These are phyloP conservation scores for Cladosporium sp. DNA, from an alignment of 2,329 filamentous ascomycete species.

Conservation along the genomic window DNA sequence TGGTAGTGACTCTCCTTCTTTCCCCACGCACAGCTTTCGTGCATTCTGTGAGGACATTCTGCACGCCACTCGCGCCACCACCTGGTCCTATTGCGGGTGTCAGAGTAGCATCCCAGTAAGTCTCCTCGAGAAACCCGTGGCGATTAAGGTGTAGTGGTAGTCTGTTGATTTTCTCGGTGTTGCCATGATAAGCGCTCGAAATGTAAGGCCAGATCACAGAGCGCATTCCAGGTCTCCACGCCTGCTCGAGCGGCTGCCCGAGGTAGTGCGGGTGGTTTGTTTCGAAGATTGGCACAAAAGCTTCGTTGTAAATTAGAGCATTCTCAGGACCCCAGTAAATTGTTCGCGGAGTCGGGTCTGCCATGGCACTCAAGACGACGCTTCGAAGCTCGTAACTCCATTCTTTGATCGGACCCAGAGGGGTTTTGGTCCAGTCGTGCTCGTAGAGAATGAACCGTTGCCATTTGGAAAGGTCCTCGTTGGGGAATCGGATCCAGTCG, in stretches of 20 bases:
- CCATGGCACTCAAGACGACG: constrained; percentile 21
- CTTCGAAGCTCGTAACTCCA: constrained; percentile 20
- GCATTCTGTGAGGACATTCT: constrained; percentile 13
- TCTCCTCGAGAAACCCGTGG: constrained; percentile 21
- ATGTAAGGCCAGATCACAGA: constrained; percentile 3
- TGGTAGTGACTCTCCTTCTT: constrained; percentile 17
- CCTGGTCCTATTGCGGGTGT: constrained; percentile 20
- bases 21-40: constrained; percentile 16
- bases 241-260: constrained; percentile 12
- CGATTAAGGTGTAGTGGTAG: constrained; percentile 15
- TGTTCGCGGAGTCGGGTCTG: constrained; percentile 13
- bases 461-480: constrained; percentile 1
- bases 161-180: constrained; percentile 18
- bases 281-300: constrained; percentile 29
- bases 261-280: constrained; percentile 22
- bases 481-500: constrained; percentile 8
- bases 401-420: constrained; percentile 15
- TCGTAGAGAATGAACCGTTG: constrained; percentile 5
- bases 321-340: constrained; percentile 29
- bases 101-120: constrained; percentile 19
- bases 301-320: constrained; percentile 36
- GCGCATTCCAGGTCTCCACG: constrained; percentile 12
- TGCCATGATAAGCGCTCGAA: constrained; percentile 2
- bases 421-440: constrained; percentile 5
- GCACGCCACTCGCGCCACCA: constrained; percentile 18